Percentiles rank a stretch among this genome's conserved stretches.
These are phyloP conservation scores for Lichina pygmaea DNA, from an alignment of 495 filamentous ascomycete genomes.

Conservation along the genomic window DNA sequence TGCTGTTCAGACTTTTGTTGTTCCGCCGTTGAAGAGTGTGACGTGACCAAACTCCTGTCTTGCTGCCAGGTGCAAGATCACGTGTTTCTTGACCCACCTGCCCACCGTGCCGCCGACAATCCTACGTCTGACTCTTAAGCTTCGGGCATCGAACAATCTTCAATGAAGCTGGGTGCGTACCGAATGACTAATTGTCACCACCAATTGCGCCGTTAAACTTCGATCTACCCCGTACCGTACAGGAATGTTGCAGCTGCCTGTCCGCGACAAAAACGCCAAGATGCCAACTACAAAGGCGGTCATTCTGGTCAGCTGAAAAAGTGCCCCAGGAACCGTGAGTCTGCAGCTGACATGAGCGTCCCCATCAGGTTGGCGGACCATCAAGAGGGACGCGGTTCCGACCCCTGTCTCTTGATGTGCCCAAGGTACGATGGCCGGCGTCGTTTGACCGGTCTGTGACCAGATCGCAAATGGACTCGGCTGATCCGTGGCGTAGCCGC, in stretches of 20 bases:
- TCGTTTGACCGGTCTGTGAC: neutral
- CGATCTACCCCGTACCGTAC: no score
- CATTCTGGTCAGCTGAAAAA: slow-evolving; percentile 26
- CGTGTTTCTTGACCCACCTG: no score
- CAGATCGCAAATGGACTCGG: slow-evolving; percentile 2
- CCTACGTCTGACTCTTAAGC: no score
- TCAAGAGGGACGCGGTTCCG: slow-evolving; percentile 90
- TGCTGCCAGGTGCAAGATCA: no score
- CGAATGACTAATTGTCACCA: no score
- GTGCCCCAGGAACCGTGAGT: neutral
- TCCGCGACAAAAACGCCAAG: slow-evolving; percentile 13
- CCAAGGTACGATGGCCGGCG: slow-evolving; percentile 40
- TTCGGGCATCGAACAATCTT: no score
- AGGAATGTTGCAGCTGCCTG: slow-evolving; percentile 20
- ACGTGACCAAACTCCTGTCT: no score
- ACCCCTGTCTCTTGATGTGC: slow-evolving; percentile 85
- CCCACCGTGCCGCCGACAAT: no score
- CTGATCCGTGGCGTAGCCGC: slow-evolving; percentile 30
- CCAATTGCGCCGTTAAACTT: no score
- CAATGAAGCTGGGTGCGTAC: no score
- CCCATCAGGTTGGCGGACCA: slow-evolving; percentile 58
- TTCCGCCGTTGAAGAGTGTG: no score
- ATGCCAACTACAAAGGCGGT: slow-evolving; percentile 40
- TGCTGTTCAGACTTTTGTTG: no score
- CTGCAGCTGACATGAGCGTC: neutral